phyloP scores from a whole-genome alignment of 1,284 basidiomycete genomes.

The Malassezia vespertilionis region DNA sequence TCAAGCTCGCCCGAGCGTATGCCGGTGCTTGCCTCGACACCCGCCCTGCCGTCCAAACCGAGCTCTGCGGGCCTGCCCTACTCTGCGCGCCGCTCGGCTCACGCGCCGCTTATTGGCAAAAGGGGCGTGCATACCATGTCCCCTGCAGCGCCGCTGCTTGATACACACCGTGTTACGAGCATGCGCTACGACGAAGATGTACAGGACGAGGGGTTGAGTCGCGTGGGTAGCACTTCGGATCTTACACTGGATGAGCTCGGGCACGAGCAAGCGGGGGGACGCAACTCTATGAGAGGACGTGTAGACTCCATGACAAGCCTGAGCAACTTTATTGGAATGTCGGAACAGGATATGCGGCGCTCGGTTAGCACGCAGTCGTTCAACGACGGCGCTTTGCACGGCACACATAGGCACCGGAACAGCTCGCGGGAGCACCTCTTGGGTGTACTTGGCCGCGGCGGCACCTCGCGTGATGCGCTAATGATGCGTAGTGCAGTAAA shows the following conservation, averaged over 20 bases:
- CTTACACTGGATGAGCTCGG: not conserved
- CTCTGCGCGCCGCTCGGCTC: not conserved
- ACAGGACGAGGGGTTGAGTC: not conserved
- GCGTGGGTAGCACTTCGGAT: not conserved
- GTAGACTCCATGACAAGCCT: constrained; percentile 6
- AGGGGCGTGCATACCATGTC: not conserved
- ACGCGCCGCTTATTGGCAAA: not conserved
- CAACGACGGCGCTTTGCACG: not conserved
- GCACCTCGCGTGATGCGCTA: not conserved
- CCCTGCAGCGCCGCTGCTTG: constrained; percentile 5
- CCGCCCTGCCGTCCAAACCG: no score
- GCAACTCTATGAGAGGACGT: not conserved
- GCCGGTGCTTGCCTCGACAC: no score
- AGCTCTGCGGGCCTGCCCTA: no score
- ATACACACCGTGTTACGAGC: constrained; percentile 2
- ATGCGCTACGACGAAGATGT: not conserved
- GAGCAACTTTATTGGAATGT: not conserved
- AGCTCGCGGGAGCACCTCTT: constrained; percentile 8
- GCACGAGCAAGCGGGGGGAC: not conserved
- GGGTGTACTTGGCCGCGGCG: constrained; percentile 2
- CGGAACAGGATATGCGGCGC: not conserved
- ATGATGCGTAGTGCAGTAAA: no score
- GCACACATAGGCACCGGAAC: no score
- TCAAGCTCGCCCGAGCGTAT: no score
- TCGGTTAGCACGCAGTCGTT: not conserved